Evolutionary conservation across 2,329 filamentous ascomycete species (phyloP).

Genomic region (Colletotrichum sp.): DNA sequence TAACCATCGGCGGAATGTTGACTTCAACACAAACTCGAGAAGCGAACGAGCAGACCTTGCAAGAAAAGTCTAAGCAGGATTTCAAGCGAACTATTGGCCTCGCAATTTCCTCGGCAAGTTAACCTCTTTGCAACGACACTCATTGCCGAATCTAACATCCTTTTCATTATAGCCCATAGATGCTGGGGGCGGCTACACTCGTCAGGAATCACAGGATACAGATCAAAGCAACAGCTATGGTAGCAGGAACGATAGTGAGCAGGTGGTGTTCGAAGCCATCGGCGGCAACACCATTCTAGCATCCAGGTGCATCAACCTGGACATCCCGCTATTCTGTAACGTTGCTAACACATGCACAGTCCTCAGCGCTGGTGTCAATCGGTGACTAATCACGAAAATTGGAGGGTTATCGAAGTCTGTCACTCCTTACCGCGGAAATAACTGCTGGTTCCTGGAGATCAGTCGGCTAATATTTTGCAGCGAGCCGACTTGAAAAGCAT

Average conservation of each 20-base stretch:
- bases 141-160: neutral
- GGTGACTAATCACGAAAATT: neutral
- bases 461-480: neutral
- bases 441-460: neutral
- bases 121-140: neutral
- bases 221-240: neutral
- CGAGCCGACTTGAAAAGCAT: neutral
- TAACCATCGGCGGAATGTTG: neutral
- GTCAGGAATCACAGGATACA: neutral
- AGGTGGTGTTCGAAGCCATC: constrained; percentile 1
- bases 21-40: neutral
- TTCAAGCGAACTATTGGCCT: neutral
- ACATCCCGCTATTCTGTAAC: too few species aligned
- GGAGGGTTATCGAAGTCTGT: constrained; percentile 6
- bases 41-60: neutral
- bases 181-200: neutral
- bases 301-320: neutral
- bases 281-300: constrained; percentile 10
- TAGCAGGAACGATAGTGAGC: neutral
- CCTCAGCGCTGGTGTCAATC: neutral
- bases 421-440: neutral
- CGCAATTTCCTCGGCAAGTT: neutral
- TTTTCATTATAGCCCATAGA: neutral
- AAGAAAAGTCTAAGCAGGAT: neutral
- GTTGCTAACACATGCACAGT: neutral